Percentiles rank a stretch among this genome's conserved stretches.
These are phyloP conservation scores for Zangia roseola DNA, from an alignment of 768 basidiomycete genomes.

Conservation along the genomic window DNA sequence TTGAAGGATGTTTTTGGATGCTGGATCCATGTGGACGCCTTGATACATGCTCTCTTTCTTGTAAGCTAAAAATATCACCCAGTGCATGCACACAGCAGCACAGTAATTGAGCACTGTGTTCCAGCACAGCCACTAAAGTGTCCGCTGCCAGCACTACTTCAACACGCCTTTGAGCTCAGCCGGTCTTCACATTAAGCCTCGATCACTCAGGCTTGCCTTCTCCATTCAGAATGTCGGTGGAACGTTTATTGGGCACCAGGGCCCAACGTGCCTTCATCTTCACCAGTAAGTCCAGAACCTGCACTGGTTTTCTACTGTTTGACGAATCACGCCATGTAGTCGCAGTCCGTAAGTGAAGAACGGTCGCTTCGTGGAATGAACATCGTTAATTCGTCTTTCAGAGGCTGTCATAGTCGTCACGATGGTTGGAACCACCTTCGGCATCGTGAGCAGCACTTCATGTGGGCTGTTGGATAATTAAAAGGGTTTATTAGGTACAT, in stretches of 20 bases:
- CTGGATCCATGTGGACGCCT: too few species aligned
- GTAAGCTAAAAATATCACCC: background rate
- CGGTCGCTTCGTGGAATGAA: background rate
- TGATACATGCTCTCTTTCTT: too few species aligned
- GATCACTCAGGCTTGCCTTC: constrained; percentile 12
- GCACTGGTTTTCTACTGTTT: constrained; percentile 3
- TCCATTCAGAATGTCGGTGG: constrained; percentile 55
- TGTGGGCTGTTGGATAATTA: background rate
- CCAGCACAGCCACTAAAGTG: constrained; percentile 22
- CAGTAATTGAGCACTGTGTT: too few species aligned
- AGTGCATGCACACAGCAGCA: too few species aligned
- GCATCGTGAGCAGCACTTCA: constrained; percentile 44
- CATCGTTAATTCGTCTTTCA: constrained; percentile 28
- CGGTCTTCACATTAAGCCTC: constrained; percentile 13
- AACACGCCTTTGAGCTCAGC: background rate
- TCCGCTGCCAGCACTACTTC: background rate
- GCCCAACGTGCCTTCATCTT: constrained; percentile 71
- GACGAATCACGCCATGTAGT: constrained; percentile 36
- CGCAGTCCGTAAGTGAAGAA: constrained; percentile 53
- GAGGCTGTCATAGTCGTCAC: constrained; percentile 74
- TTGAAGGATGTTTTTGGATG: too few species aligned
- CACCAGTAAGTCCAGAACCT: constrained; percentile 51
- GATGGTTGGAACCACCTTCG: constrained; percentile 73
- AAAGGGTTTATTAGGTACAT: constrained; percentile 45
- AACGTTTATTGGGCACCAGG: constrained; percentile 68